Evolutionary conservation across 164 flowering plant genomes (phyloP), one percentile per base, ranked within the genome.

Genomic region (Vitis labrusca): DNA sequence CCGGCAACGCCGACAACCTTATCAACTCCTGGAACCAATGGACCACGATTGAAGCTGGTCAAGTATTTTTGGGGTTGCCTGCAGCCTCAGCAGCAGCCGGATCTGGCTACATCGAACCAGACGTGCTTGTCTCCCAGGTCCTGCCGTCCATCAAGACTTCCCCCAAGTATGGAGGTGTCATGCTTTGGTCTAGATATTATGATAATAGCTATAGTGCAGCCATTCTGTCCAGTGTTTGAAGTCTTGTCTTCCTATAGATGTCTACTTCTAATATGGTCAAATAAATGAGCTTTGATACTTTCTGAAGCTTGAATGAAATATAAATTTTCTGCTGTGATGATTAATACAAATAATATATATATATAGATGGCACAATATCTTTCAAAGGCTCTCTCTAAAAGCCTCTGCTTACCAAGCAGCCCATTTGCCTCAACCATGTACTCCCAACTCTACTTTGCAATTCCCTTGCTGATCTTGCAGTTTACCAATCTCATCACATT

Each of bases 141-240:
- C 27, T 73, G 3, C 80, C 76, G 44, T 23, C 7, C 14, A 55
- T 70, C 1, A 61, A 70, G 57, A 19, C 2, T 3, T 65, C 80
- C 17, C 30, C 74, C 10, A 77, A 66, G 47, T 77, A 65, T 14
- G 80, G 77, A 10, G 77, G 80, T 17, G 63, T 76, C 8, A 76
- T 76, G 75, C 61, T 72, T 0, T 76, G 73, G 75, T 16, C 9
- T 29, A 76, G 50, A 70, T 60, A 23, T 12, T 44, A 23, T 59
- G 79, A 72, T 54, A 67, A 16, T 63, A 52, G 65, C 0, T 71
- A 62, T 19, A 71, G 79, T 47, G 10, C 56, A 3, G 1, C 14
- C 2, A 68, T 76, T 15, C 59, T 47, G 66, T 8, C n/a, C 11
- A 63, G n/a, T 68, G 74, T 75, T 69, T 74, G 37, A 64, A 10